These are phyloP conservation scores for Leccinellum rugosiceps DNA, from an alignment of 768 basidiomycete species.

Conservation along the genomic window DNA sequence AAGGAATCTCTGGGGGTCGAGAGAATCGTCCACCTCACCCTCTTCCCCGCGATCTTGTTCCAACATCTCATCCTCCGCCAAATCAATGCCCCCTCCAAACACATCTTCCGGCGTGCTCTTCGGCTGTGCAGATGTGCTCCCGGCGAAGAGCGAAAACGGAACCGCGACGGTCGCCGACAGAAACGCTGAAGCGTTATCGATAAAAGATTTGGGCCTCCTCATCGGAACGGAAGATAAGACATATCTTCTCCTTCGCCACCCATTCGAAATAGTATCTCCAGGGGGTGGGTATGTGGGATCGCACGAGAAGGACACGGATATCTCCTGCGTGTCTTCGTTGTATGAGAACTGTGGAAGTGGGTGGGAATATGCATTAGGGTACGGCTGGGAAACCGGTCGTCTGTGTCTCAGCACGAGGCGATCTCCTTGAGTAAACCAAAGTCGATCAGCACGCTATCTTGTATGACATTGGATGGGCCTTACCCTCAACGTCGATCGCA, in stretches of 20 bases:
- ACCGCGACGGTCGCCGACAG: conserved; percentile 56
- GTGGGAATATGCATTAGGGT: conserved; percentile 75
- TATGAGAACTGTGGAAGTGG: conserved; percentile 71
- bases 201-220: conserved; percentile 62
- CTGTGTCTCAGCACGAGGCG: conserved; percentile 71
- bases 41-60: conserved; percentile 80
- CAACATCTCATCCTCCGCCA: conserved; percentile 73
- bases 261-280: conserved; percentile 32
- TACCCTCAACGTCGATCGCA: conserved; percentile 78
- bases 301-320: conserved; percentile 54
- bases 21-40: conserved; percentile 73
- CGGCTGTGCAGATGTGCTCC: conserved; percentile 24
- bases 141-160: conserved; percentile 56
- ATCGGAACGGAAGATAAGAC: conserved; percentile 64
- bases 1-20: conserved; percentile 52
- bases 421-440: conserved; percentile 43
- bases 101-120: conserved; percentile 65
- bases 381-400: conserved; percentile 71
- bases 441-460: conserved; percentile 4
- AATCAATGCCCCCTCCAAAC: conserved; percentile 62
- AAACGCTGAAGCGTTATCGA: conserved; percentile 70
- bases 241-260: conserved; percentile 60
- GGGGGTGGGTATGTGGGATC: conserved; percentile 62
- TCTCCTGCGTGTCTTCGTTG: conserved; percentile 49
- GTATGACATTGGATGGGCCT: conserved; percentile 4